Evolutionary conservation across 208 protist genomes (phyloP).

Genomic region (Leishmania major): DNA sequence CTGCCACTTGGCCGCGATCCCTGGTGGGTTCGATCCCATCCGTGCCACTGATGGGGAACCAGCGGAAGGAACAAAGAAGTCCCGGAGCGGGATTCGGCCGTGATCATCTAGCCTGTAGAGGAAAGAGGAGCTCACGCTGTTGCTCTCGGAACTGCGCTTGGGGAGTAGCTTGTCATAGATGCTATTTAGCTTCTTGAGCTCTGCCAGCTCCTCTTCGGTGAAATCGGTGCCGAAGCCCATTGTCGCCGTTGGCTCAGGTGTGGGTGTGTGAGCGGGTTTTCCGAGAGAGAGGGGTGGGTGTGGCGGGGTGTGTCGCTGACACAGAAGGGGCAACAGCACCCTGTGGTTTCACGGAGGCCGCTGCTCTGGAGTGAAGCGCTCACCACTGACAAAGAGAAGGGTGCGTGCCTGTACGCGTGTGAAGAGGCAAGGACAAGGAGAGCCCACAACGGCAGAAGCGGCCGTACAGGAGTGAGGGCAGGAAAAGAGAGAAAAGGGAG

Average conservation of each 20-base stretch:
- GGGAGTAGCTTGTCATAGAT: slow-evolving; percentile 24
- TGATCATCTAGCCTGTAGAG: not conserved
- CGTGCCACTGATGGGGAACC: slow-evolving; percentile 5
- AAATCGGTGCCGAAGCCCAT: slow-evolving; percentile 27
- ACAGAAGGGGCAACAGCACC: not conserved
- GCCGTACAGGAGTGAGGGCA: not conserved
- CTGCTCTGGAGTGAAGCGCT: not conserved
- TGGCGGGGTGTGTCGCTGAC: not conserved
- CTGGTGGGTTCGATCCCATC: not conserved
- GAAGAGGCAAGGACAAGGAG: not conserved
- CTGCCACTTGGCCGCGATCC: slow-evolving; percentile 11
- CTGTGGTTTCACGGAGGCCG: not conserved
- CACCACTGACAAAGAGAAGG: not conserved
- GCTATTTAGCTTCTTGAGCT: slow-evolving; percentile 19
- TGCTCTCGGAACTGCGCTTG: not conserved
- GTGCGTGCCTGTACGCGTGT: not conserved
- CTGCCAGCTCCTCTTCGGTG: slow-evolving; percentile 23
- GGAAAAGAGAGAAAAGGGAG: not conserved
- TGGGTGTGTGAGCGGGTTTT: not conserved
- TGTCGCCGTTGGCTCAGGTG: not conserved
- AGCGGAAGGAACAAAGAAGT: slow-evolving; percentile 8
- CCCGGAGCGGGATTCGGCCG: not conserved
- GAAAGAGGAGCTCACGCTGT: not conserved
- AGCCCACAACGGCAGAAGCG: not conserved
- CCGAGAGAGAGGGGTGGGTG: not conserved